Evolutionary conservation across 164 flowering plant genomes (phyloP), one percentile per base, ranked within the genome.

Genomic region (Aristolochia contorta): DNA sequence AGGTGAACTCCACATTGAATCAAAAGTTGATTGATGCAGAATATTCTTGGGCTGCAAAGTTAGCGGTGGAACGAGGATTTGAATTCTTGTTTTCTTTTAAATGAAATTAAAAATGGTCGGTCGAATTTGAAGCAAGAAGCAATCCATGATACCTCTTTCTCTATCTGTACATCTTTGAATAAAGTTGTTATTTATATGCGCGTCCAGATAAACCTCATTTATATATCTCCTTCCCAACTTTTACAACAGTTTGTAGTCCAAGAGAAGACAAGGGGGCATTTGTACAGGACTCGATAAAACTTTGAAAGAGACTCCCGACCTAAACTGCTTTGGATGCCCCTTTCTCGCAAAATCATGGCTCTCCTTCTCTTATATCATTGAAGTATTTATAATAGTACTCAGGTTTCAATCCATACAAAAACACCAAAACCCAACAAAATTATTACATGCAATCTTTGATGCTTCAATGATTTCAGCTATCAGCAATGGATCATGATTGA

Each of bases 281-380:
- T 16, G 56, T 12, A 53, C 1, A n/a, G 23, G 56, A 37, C 43
- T 37, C 43, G 3, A 53, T 53, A 32, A 53, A 53, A 49, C 2
- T 10, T 37, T 10, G 51, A 58, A 20, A 61, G 64, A 37, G 56
- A 33, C 64, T 8, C 56, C 27, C 33, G 56, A 33, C 25, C 56
- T 37, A 6, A 32, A n/a, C n/a, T n/a, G 55, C 64, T 21, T 61
- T 51, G 64, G 64, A 51, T 50, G 24, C 64, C 16, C 24, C 32
- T 59, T 60, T 61, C 49, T 32, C 64, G 47, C 45, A 61, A 61
- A 61, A 50, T 46, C 47, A 21, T 30, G 64, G 25, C 15, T 8
- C 5, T 9, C 30, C 33, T 61, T 21, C 51, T 32, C 24, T 13
- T 18, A 19, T 61, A 19, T 61, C 24, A 30, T 27, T 41, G 21